Evolutionary conservation across 441 rosid species (phyloP).

Genomic region (Jatropha multifida): DNA sequence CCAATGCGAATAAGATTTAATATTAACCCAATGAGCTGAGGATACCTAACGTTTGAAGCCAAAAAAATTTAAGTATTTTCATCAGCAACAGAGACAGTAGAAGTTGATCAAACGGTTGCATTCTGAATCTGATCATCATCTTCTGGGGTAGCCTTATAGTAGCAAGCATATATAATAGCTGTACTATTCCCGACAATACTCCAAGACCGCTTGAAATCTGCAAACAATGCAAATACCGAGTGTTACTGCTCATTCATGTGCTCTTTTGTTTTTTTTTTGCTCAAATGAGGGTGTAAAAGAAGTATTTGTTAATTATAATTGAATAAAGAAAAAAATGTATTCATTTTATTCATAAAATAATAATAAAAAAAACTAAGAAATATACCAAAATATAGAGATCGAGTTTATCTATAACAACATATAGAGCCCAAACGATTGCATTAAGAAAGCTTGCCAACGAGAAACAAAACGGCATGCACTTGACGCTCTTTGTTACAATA

Average conservation of each 20-base stretch:
- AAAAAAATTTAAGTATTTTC: no score
- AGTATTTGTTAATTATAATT: no score
- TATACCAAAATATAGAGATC: constrained; percentile 10
- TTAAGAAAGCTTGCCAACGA: neutral
- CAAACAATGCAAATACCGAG: neutral
- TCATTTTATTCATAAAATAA: neutral
- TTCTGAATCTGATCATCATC: neutral
- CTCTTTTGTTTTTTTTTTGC: no score
- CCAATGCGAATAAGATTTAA: no score
- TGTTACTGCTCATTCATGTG: neutral
- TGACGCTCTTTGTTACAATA: neutral
- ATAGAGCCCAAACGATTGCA: neutral
- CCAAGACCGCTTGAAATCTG: constrained; percentile 1
- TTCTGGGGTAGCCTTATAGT: neutral
- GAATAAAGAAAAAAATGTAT: neutral
- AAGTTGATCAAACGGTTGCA: no score
- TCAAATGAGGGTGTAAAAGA: no score
- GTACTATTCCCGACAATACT: neutral
- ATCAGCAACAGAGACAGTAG: no score
- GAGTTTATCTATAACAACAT: neutral
- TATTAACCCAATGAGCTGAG: no score
- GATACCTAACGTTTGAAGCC: no score
- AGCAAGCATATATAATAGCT: neutral
- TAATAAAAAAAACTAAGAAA: neutral
- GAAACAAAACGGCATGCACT: constrained; percentile 9